Percentiles rank a stretch among this genome's conserved stretches.
phyloP scores from a whole-genome alignment of 2,329 filamentous ascomycete genomes.

The Tetracladium maxilliforme region DNA sequence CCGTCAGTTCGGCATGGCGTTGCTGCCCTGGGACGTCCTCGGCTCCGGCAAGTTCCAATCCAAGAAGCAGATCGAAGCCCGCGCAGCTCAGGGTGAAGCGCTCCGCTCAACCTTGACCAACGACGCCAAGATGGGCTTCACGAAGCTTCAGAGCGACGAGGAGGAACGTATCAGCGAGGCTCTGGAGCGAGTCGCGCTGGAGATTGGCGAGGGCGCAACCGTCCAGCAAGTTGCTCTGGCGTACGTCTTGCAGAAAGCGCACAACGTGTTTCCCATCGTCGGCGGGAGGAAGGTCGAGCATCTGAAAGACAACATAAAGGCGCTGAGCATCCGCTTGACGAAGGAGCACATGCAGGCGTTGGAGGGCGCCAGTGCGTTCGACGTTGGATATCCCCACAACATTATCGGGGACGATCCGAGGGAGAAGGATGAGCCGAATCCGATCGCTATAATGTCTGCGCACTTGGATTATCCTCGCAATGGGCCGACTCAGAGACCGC shows the following conservation, averaged over 20 bases:
- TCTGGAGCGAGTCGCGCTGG: slow-evolving; percentile 38
- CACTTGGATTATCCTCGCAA: too few species aligned
- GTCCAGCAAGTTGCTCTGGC: slow-evolving; percentile 41
- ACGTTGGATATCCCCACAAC: slow-evolving; percentile 44
- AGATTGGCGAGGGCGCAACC: slow-evolving; percentile 33
- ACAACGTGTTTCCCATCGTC: slow-evolving; percentile 36
- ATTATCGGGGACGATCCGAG: too few species aligned
- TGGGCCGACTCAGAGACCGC: too few species aligned
- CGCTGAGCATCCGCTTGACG: slow-evolving; percentile 30
- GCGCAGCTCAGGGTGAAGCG: slow-evolving; percentile 10
- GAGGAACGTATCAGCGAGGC: slow-evolving; percentile 33
- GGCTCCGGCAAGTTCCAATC: slow-evolving; percentile 35
- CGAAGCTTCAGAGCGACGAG: slow-evolving; percentile 29
- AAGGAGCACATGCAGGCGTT: slow-evolving; percentile 37
- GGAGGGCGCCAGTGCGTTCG: slow-evolving; percentile 34
- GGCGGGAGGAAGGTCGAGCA: slow-evolving; percentile 37
- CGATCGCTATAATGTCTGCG: too few species aligned
- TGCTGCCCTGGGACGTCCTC: slow-evolving; percentile 45
- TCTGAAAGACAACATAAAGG: slow-evolving; percentile 37
- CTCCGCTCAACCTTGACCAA: slow-evolving; percentile 5
- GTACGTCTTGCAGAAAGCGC: slow-evolving; percentile 34
- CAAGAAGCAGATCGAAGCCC: slow-evolving; percentile 15
- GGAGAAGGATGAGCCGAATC: slow-evolving; percentile 15
- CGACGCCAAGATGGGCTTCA: too few species aligned
- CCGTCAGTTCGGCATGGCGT: slow-evolving; percentile 28